Evolutionary conservation across 2,329 filamentous ascomycete species (phyloP), one percentile per base, ranked within the genome.

Genomic region (Colletotrichum shisoi): DNA sequence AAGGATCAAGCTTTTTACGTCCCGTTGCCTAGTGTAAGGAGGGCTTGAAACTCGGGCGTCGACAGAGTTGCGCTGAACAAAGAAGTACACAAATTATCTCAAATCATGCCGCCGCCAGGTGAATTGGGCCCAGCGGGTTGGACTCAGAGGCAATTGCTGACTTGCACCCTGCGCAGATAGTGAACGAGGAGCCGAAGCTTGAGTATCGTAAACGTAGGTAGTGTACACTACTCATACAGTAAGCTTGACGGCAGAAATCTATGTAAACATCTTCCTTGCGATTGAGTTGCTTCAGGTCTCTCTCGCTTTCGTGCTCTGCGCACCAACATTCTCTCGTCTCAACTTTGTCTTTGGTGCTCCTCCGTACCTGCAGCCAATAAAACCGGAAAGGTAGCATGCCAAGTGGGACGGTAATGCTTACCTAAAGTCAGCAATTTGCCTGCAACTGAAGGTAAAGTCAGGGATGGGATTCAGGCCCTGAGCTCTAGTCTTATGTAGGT

Each of bases 331-430:
- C 19, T 53, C 58, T 53, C 58, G 8, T 61, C 21, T 52, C 37
- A 53, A 49, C 34, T 31, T 24, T n/a, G 21, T 11, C 17, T 17
- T 40, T 15, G 21, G 4, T 40, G 45, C n/a, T 46, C 27, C 42
- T 21, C 34, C 24, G 34, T 24, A 40, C 57, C 34, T 52, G 46
- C 48, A 44, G 34, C 44, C 37, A n/a, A 40, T n/a, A 42, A n/a
- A 53, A 40, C 52, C 51, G 44, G 58, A 17, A 5, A 61, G 53
- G 60, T 67, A 64, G 61, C 54, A 67, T 49, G 44, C 34, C 15
- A 42, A 44, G 64, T 67, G 64, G 64, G 19, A 11, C 44, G 54
- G 17, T 17, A 34, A 19, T 24, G 49, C 42, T 59, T 48, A 40
- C 34, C n/a, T 54, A 48, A 49, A 49, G 60, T 60, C 48, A 54